A percentile compares a stretch with the other conserved stretches of the same genome.
Conservation (phyloP, 1,139 yeast species). For the Geotrichum europaeum region DNA sequence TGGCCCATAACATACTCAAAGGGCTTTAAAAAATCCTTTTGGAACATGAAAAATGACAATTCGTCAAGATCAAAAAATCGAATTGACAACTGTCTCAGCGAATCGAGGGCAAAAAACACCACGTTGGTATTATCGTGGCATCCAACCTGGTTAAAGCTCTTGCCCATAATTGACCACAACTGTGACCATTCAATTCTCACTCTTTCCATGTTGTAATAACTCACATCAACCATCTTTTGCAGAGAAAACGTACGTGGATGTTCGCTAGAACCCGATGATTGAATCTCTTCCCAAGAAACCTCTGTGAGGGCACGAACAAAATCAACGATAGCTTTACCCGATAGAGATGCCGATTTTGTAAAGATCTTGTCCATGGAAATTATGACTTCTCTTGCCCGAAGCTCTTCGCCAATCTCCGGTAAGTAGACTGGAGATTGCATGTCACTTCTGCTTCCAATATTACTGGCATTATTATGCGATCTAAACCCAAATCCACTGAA, state of each 20-base stretch:
- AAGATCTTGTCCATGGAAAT: conserved; percentile 84
- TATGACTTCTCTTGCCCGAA: conserved; percentile 70
- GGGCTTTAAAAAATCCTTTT: conserved; percentile 87
- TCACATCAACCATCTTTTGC: conserved; percentile 93
- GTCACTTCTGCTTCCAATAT: not conserved
- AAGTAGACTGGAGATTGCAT: conserved; percentile 29
- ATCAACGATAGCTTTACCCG: conserved; percentile 78
- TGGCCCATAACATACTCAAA: conserved; percentile 73
- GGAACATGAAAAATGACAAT: conserved; percentile 90
- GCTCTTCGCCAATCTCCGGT: conserved; percentile 51
- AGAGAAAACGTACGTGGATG: conserved; percentile 88
- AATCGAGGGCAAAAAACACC: conserved; percentile 87
- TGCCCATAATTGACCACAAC: conserved; percentile 90
- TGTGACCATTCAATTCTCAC: conserved; percentile 96
- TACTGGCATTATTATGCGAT: conserved; percentile 37
- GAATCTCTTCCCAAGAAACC: conserved; percentile 87
- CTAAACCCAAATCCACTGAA: conserved; percentile 21
- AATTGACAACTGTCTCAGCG: conserved; percentile 86
- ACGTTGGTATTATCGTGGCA: conserved; percentile 71
- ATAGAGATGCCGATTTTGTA: conserved; percentile 70
- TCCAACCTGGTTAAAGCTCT: conserved; percentile 79
- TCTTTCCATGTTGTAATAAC: conserved; percentile 95
- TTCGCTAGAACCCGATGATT: conserved; percentile 72
- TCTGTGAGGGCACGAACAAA: conserved; percentile 83
- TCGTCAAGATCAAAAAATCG: conserved; percentile 92